Conservation (phyloP, 257 asterid genomes). For the Petunia secreta region DNA sequence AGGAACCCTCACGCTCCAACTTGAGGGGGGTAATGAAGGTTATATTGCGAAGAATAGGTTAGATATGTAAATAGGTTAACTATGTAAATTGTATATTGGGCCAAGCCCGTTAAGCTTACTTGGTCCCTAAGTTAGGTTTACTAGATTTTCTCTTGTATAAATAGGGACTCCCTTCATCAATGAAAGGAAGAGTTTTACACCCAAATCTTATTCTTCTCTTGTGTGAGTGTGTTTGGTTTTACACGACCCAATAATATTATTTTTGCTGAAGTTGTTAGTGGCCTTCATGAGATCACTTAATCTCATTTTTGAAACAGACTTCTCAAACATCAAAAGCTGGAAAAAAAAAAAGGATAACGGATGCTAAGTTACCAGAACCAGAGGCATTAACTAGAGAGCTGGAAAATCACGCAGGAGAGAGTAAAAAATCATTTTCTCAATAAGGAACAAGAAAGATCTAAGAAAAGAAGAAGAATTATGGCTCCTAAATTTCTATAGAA, state of each 20-base stretch:
- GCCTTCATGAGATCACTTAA: slow-evolving; percentile 53
- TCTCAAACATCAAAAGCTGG: slow-evolving; percentile 52
- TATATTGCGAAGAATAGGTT: too few relatives aligned
- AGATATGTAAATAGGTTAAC: too few relatives aligned
- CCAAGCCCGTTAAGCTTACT: too few relatives aligned
- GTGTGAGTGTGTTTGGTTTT: neutral
- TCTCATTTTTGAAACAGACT: slow-evolving; percentile 50
- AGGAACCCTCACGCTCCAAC: too few relatives aligned
- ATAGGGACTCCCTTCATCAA: too few relatives aligned
- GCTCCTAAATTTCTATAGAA: too few relatives aligned
- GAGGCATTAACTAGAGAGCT: neutral
- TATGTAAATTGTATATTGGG: too few relatives aligned
- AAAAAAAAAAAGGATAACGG: slow-evolving; percentile 16
- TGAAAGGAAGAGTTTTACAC: too few relatives aligned
- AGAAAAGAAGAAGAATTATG: neutral
- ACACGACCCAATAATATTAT: slow-evolving; percentile 45
- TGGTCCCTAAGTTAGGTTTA: too few relatives aligned
- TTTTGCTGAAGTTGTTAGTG: slow-evolving; percentile 41
- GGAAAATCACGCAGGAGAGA: neutral
- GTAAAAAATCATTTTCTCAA: neutral
- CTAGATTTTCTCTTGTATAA: too few relatives aligned
- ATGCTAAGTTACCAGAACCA: neutral
- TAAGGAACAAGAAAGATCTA: neutral
- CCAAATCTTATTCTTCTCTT: too few relatives aligned
- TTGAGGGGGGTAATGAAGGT: too few relatives aligned